These are phyloP conservation scores for Aspergillus egyptiacus DNA, from an alignment of 495 filamentous ascomycete species.

Conservation along the genomic window DNA sequence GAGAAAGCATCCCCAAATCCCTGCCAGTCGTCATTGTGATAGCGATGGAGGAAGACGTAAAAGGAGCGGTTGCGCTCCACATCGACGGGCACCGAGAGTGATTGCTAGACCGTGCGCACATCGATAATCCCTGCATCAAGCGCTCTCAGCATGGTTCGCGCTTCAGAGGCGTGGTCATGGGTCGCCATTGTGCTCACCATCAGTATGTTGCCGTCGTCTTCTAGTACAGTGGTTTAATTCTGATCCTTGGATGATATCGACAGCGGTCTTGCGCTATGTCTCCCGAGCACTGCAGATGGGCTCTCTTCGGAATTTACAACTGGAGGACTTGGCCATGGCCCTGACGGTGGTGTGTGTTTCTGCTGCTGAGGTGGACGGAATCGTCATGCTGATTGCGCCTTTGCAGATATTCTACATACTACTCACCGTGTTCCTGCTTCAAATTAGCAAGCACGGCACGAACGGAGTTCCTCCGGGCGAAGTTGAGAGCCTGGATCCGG, in stretches of 20 bases:
- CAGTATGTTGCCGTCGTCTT: slow-evolving; percentile 6
- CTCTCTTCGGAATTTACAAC: slow-evolving; percentile 38
- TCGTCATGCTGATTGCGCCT: too few species aligned
- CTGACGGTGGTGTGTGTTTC: too few species aligned
- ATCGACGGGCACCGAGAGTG: too few species aligned
- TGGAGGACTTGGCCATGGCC: slow-evolving; percentile 52
- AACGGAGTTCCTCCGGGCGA: slow-evolving; percentile 49
- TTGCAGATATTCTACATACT: slow-evolving; percentile 39
- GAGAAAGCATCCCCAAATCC: too few species aligned
- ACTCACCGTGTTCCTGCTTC: slow-evolving; percentile 46
- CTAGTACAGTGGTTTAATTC: too few species aligned
- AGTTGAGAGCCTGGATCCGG: slow-evolving; percentile 35
- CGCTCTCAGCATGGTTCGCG: slow-evolving; percentile 1
- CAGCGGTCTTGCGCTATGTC: slow-evolving; percentile 13
- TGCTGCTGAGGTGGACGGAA: too few species aligned
- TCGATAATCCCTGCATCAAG: too few species aligned
- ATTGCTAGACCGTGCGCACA: too few species aligned
- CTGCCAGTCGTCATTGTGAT: too few species aligned
- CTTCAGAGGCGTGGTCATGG: slow-evolving; percentile 12
- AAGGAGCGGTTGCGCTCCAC: too few species aligned
- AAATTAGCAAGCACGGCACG: slow-evolving; percentile 47
- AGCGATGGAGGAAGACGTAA: too few species aligned
- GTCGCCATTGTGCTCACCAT: slow-evolving; percentile 13
- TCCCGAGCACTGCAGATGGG: slow-evolving; percentile 41
- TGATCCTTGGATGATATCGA: neutral